Percentiles rank a stretch among this genome's conserved stretches.
phyloP scores from a whole-genome alignment of 495 filamentous ascomycete genomes.

The Penicillium goetzii region DNA sequence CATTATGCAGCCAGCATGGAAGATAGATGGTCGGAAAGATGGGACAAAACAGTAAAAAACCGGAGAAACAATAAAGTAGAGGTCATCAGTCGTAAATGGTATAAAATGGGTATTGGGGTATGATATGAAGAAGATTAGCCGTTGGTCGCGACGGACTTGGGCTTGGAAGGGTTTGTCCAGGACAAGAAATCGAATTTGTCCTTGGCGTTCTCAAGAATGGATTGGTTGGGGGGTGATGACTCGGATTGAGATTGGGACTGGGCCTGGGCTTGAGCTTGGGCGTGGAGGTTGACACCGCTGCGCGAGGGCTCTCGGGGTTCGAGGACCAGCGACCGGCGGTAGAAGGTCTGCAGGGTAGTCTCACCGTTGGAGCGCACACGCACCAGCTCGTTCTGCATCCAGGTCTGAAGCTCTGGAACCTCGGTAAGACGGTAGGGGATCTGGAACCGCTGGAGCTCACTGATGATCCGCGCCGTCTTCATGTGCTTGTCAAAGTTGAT shows the following conservation, averaged over 20 bases:
- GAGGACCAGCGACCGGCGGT: conserved; percentile 83
- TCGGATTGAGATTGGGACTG: conserved; percentile 32
- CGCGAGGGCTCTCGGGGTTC: conserved; percentile 71
- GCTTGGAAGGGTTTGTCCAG: conserved; percentile 56
- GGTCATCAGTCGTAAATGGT: conserved; percentile 31
- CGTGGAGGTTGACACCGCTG: conserved; percentile 22
- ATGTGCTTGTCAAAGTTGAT: conserved; percentile 99
- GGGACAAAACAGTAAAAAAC: conserved; percentile 15
- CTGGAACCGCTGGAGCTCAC: conserved; percentile 95
- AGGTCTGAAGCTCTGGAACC: conserved; percentile 88
- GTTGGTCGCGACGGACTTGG: conserved; percentile 50
- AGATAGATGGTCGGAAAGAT: conserved; percentile 14
- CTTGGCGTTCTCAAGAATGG: conserved; percentile 56
- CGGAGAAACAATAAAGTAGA: conserved; percentile 20
- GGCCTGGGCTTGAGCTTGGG: conserved; percentile 11
- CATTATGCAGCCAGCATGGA: conserved; percentile 29
- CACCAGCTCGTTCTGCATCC: conserved; percentile 84
- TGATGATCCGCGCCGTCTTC: conserved; percentile 92
- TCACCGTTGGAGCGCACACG: conserved; percentile 80
- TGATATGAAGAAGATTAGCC: conserved; percentile 34
- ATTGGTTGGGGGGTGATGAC: conserved; percentile 37
- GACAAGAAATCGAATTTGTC: conserved; percentile 62
- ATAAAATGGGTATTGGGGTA: conserved; percentile 9
- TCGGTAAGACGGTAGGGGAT: conserved; percentile 87
- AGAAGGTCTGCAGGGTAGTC: conserved; percentile 75